These are phyloP conservation scores for Theileria luwenshuni DNA, from an alignment of 169 alveolate genomes.

Conservation along the genomic window DNA sequence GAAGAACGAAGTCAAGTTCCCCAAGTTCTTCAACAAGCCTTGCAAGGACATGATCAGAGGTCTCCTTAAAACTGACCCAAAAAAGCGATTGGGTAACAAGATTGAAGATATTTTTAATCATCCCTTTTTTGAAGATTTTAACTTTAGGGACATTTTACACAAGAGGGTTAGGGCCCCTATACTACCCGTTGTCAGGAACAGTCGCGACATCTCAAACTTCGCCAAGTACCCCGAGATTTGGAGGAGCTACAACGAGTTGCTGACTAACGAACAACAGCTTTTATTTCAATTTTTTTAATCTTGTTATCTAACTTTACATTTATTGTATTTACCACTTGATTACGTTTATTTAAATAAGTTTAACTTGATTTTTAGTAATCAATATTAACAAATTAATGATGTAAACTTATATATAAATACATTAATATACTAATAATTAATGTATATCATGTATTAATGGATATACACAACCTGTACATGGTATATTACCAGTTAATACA, in stretches of 20 bases:
- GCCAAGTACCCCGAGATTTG: constrained; percentile 63
- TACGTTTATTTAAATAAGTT: no score
- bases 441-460: no score
- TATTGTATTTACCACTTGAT: no score
- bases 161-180: constrained; percentile 76
- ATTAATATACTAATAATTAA: no score
- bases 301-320: no score
- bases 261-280: constrained; percentile 21
- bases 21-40: constrained; percentile 52
- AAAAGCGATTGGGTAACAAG: constrained; percentile 78
- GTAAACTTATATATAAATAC: no score
- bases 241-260: constrained; percentile 10
- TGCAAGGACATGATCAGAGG: constrained; percentile 78
- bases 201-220: constrained; percentile 69
- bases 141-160: constrained; percentile 75
- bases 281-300: constrained; percentile 10
- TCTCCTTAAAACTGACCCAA: constrained; percentile 83
- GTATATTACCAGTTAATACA: no score
- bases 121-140: constrained; percentile 77
- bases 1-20: constrained; percentile 66
- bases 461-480: no score
- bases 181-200: constrained; percentile 70
- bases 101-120: constrained; percentile 80
- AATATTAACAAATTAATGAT: no score
- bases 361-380: no score